Evolutionary conservation across 768 basidiomycete genomes (phyloP).

Genomic region (Psilocybe tampanensis): DNA sequence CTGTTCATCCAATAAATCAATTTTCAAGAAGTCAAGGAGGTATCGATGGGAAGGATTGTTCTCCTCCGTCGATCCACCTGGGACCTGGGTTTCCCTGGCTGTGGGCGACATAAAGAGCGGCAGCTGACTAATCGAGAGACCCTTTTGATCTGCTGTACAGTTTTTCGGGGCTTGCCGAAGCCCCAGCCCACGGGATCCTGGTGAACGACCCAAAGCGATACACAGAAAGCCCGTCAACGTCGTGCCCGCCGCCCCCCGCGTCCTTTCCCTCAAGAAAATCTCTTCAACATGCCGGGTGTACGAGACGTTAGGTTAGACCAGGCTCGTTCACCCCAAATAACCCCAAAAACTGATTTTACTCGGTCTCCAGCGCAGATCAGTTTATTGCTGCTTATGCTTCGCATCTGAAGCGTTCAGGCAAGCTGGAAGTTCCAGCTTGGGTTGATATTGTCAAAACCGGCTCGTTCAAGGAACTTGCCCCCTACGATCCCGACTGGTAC

Average conservation of each 20-base stretch:
- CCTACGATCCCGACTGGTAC: slow-evolving; percentile 99
- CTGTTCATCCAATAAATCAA: too few species aligned
- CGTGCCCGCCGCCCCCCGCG: slow-evolving; percentile 47
- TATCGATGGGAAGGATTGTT: not conserved
- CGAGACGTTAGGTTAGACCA: slow-evolving; percentile 71
- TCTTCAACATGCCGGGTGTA: slow-evolving; percentile 76
- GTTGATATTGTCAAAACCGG: slow-evolving; percentile 99
- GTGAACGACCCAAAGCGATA: slow-evolving; percentile 35
- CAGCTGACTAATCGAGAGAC: slow-evolving; percentile 19
- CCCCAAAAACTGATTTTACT: slow-evolving; percentile 17
- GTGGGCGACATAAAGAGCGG: not conserved
- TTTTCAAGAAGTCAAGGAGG: too few species aligned
- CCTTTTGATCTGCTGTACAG: slow-evolving; percentile 39
- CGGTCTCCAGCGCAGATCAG: slow-evolving; percentile 72
- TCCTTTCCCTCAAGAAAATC: slow-evolving; percentile 49
- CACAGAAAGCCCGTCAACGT: slow-evolving; percentile 52
- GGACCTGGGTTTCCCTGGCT: not conserved
- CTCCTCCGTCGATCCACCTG: not conserved
- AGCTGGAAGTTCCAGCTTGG: slow-evolving; percentile 99
- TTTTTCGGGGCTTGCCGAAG: slow-evolving; percentile 42
- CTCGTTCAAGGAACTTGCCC: slow-evolving; percentile 96
- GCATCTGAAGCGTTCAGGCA: slow-evolving; percentile 97
- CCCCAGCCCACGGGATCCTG: slow-evolving; percentile 27
- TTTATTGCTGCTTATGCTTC: slow-evolving; percentile 95
- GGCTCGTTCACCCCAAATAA: slow-evolving; percentile 6